A percentile compares a stretch with the other conserved stretches of the same genome.
phyloP scores from a whole-genome alignment of 2,329 filamentous ascomycete species.

The Ophiostoma piceae region DNA sequence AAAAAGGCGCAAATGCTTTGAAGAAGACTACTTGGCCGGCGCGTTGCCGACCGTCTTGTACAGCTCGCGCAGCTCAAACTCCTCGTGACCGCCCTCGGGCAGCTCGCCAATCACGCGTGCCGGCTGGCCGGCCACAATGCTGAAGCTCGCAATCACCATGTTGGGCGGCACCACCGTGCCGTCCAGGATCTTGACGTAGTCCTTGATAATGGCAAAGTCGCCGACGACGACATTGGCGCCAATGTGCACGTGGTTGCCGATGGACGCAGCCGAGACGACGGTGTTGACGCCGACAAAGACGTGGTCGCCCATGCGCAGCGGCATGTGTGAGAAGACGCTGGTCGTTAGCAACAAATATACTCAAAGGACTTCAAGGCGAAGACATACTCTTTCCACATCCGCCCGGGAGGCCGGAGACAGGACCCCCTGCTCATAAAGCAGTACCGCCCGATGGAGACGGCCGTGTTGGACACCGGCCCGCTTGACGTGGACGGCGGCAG shows the following conservation, averaged over 20 bases:
- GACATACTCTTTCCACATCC: slow-evolving; percentile 66
- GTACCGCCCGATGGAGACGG: slow-evolving; percentile 85
- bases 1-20: neutral
- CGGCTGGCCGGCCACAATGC: slow-evolving; percentile 78
- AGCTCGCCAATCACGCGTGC: slow-evolving; percentile 77
- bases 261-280: slow-evolving; percentile 74
- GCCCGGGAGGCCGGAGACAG: slow-evolving; percentile 75
- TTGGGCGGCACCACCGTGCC: slow-evolving; percentile 76
- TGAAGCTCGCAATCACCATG: slow-evolving; percentile 90
- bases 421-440: slow-evolving; percentile 78
- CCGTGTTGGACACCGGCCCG: slow-evolving; percentile 47
- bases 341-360: neutral
- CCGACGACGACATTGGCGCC: slow-evolving; percentile 72
- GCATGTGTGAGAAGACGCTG: slow-evolving; percentile 69
- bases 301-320: slow-evolving; percentile 88
- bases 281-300: slow-evolving; percentile 76
- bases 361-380: too few species aligned
- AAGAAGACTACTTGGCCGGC: slow-evolving; percentile 32
- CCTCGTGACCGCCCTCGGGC: slow-evolving; percentile 62
- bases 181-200: slow-evolving; percentile 83
- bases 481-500: slow-evolving; percentile 41
- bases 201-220: slow-evolving; percentile 87
- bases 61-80: slow-evolving; percentile 58
- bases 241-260: slow-evolving; percentile 83
- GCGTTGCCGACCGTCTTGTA: slow-evolving; percentile 60